phyloP scores from a whole-genome alignment of 768 basidiomycete species.

The Pleurotus pulmonarius region DNA sequence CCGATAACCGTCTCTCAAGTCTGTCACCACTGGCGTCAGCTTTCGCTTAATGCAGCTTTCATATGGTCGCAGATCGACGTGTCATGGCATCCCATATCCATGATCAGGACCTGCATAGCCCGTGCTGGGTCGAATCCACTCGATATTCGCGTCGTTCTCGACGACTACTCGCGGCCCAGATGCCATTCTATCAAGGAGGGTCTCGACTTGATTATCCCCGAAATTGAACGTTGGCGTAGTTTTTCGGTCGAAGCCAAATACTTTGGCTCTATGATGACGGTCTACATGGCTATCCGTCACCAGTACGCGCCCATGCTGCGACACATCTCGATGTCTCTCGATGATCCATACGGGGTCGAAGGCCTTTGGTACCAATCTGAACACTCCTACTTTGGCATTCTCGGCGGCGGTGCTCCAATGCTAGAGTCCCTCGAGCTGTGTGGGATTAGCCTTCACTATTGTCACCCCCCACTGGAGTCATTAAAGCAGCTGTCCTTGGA shows the following conservation, averaged over 20 bases:
- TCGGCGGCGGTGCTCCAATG: constrained; percentile 1
- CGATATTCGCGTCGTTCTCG: constrained; percentile 3
- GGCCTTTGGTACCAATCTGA: constrained; percentile 6
- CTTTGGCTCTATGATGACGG: constrained; percentile 5
- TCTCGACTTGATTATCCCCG: constrained; percentile 1
- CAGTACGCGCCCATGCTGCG: constrained; percentile 2
- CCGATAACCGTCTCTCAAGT: constrained; percentile 2
- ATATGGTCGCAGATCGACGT: constrained; percentile 4
- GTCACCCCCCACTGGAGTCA: constrained; percentile 3
- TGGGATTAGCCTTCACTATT: constrained; percentile 4
- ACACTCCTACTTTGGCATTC: constrained; percentile 1
- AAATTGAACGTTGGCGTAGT: constrained; percentile 5
- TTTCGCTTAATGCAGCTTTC: not conserved
- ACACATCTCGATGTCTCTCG: not conserved
- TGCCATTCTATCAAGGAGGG: constrained; percentile 5
- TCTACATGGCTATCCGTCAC: constrained; percentile 1
- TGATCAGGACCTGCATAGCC: constrained; percentile 2
- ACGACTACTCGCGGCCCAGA: constrained; percentile 4
- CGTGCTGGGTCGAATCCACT: constrained; percentile 2
- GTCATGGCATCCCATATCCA: constrained; percentile 1
- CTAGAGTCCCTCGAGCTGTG: not conserved
- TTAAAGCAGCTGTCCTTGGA: constrained; percentile 1
- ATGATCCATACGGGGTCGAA: not conserved
- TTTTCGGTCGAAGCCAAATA: not conserved
- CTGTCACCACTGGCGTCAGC: not conserved